Evolutionary conservation across 805 yeast genomes (phyloP).

Genomic region (Hanseniaspora vineae): DNA sequence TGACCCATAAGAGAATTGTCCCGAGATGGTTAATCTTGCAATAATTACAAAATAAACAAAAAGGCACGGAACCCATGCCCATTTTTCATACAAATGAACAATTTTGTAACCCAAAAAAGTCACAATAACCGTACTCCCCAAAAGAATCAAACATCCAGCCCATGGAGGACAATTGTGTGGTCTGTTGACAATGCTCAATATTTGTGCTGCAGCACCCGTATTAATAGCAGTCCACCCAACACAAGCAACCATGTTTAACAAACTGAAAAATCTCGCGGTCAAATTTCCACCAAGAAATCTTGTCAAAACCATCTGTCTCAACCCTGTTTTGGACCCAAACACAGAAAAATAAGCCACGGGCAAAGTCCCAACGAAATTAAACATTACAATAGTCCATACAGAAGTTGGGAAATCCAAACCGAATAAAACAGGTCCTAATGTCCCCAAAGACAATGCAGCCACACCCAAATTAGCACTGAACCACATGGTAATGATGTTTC

Average conservation of each 20-base stretch:
- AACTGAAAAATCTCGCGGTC: constrained; percentile 64
- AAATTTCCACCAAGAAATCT: constrained; percentile 66
- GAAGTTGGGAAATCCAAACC: constrained; percentile 65
- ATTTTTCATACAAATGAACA: constrained; percentile 73
- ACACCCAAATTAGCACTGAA: constrained; percentile 79
- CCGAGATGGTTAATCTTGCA: constrained; percentile 49
- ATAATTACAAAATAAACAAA: constrained; percentile 65
- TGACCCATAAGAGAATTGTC: constrained; percentile 46
- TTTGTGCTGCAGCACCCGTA: constrained; percentile 78
- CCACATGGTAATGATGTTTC: constrained; percentile 66
- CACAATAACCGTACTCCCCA: constrained; percentile 53
- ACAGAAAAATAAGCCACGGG: constrained; percentile 77
- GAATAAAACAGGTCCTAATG: constrained; percentile 49
- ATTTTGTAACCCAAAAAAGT: constrained; percentile 76
- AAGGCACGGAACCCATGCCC: constrained; percentile 77
- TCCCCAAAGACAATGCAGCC: constrained; percentile 73
- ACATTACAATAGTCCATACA: constrained; percentile 54
- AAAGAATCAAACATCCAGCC: constrained; percentile 77
- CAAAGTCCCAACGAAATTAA: constrained; percentile 55
- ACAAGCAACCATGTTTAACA: constrained; percentile 72
- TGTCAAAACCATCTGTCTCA: constrained; percentile 78
- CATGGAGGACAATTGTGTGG: constrained; percentile 59
- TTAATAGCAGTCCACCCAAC: constrained; percentile 95
- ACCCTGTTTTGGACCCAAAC: constrained; percentile 74
- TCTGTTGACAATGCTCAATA: constrained; percentile 61